Evolutionary conservation across 2,329 filamentous ascomycete genomes (phyloP), one percentile per base, ranked within the genome.

Genomic region (Conoideocrella luteorostrata): DNA sequence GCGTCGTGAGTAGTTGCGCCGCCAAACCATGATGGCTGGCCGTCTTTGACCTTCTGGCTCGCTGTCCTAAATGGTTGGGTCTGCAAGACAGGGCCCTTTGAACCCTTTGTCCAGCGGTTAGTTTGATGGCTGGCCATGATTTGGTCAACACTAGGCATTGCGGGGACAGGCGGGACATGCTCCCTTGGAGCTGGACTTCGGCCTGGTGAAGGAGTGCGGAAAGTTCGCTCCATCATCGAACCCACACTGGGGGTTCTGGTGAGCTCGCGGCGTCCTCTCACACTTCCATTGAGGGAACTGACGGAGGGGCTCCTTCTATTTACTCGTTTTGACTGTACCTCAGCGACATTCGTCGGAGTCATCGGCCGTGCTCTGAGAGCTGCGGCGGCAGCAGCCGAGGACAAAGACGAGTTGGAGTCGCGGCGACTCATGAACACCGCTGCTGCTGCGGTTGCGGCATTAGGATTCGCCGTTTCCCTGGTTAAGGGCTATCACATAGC

Each of bases 151-250:
- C 73, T 66, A 3, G 87, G 88, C 21, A 95, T 72, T 4, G 75
- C 72, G 28, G 89, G 90, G 2, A 95, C 82, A 1, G 88, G 88
- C 23, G 88, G 88, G 41, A 78, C 72, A 39, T 67, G 61, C 17
- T 60, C 53, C 33, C 59, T 61, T 50, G 60, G 64, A 46, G 63
- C 59, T 35, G 63, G 63, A 45, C 63, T 72, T 71, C 59, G 61
- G 71, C 48, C 62, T 18, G 56, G 87, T 4, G 83, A 94, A 4
- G 82, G 80, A 11, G 84, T 85, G 52, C 90, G 81, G 63, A 96
- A 95, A 1, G 88, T 90, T 46, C 91, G 80, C 61, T 91, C 86
- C 23, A 80, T 84, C 90, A 97, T 95, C 39, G 89, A 95, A 18
- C 81, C 77, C 22, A 77, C 77, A 65, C 90, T 94, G 44, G 72